Evolutionary conservation across 2,329 filamentous ascomycete species (phyloP).

Genomic region (Ophiostoma himal-ulmi): DNA sequence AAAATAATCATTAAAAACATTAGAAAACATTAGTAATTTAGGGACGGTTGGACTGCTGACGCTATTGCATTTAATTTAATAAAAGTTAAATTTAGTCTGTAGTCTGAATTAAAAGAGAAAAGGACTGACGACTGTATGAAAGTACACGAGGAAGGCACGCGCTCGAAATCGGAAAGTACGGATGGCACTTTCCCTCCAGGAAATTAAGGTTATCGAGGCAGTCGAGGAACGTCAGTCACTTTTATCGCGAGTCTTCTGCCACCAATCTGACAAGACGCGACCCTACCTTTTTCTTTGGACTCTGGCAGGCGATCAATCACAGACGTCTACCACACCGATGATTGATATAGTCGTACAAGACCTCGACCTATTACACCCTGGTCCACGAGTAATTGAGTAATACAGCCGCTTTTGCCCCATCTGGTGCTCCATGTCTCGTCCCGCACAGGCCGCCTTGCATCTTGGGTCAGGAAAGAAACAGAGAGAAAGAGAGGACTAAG

Average conservation of each 20-base stretch:
- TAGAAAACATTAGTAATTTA: not conserved
- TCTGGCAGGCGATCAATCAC: too few relatives aligned
- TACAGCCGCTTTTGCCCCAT: slow-evolving; percentile 5
- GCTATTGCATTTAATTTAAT: not conserved
- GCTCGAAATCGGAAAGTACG: not conserved
- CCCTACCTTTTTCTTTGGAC: too few relatives aligned
- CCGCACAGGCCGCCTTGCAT: slow-evolving; percentile 18
- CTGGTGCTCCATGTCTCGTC: slow-evolving; percentile 7
- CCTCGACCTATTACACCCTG: not conserved
- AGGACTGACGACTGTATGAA: not conserved
- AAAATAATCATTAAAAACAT: too few relatives aligned
- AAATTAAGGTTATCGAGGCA: not conserved
- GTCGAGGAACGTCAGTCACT: too few relatives aligned
- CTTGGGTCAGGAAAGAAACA: not conserved
- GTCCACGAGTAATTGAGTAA: not conserved
- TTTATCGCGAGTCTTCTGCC: not conserved
- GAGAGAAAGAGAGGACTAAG: not conserved
- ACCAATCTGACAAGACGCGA: too few relatives aligned
- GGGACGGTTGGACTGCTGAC: not conserved
- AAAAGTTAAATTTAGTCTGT: not conserved
- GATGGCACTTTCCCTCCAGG: not conserved
- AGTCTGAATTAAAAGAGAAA: not conserved
- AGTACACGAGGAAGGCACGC: not conserved
- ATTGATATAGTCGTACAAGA: too few relatives aligned
- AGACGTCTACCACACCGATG: not conserved